phyloP scores from a whole-genome alignment of 305 asterid species.

The Rubia tinctorum region DNA sequence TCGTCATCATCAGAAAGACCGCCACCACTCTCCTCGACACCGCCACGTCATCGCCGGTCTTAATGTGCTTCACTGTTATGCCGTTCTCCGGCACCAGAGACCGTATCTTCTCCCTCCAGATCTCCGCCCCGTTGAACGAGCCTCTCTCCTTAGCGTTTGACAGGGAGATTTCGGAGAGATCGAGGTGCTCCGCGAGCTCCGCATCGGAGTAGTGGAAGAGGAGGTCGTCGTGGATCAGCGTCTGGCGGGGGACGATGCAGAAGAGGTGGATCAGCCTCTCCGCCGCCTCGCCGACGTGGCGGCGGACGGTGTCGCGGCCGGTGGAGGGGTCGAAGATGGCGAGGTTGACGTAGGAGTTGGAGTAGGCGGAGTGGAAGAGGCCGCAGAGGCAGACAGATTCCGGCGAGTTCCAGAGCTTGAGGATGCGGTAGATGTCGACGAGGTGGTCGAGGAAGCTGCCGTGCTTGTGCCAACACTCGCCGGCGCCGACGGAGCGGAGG shows the following conservation, averaged over 20 bases:
- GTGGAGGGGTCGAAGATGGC: constrained; percentile 82
- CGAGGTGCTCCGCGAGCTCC: constrained; percentile 61
- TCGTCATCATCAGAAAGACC: constrained; percentile 61
- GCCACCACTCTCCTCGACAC: constrained; percentile 68
- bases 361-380: constrained; percentile 88
- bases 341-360: constrained; percentile 77
- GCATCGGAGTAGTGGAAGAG: constrained; percentile 52
- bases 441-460: constrained; percentile 82
- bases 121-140: constrained; percentile 23
- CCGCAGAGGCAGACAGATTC: constrained; percentile 75
- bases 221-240: constrained; percentile 52
- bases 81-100: constrained; percentile 58
- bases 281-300: constrained; percentile 61
- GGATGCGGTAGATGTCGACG: constrained; percentile 63
- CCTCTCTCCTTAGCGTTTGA: constrained; percentile 29
- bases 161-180: constrained; percentile 38
- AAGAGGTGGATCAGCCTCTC: constrained; percentile 68
- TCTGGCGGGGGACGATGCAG: constrained; percentile 75
- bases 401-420: constrained; percentile 76
- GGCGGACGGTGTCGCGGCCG: constrained; percentile 68
- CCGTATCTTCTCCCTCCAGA: constrained; percentile 60
- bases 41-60: constrained; percentile 59
- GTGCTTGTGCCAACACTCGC: constrained; percentile 95
- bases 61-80: constrained; percentile 57
- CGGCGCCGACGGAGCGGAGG: constrained; percentile 64